A percentile compares a stretch with the other conserved stretches of the same genome.
These are phyloP conservation scores for Kwoniella europaea DNA, from an alignment of 768 basidiomycete genomes.

Conservation along the genomic window DNA sequence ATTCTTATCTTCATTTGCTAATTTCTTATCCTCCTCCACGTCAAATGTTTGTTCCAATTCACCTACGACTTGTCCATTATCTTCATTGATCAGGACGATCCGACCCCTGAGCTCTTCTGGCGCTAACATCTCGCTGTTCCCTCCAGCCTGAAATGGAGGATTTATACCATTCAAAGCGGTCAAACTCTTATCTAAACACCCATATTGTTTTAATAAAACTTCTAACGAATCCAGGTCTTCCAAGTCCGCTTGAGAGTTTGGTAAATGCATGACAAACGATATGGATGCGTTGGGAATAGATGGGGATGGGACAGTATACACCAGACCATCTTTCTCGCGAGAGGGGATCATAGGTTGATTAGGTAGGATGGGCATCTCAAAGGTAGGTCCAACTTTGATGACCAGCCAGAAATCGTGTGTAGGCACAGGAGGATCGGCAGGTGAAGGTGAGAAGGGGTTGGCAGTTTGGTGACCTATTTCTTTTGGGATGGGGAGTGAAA, in stretches of 20 bases:
- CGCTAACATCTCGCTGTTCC: constrained; percentile 3
- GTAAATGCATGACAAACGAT: constrained; percentile 51
- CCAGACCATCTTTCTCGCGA: constrained; percentile 32
- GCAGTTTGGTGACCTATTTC: constrained; percentile 50
- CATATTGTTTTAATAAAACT: constrained; percentile 71
- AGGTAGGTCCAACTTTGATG: constrained; percentile 62
- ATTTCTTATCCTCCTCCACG: constrained; percentile 67
- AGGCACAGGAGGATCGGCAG: constrained; percentile 48
- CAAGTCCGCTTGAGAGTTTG: constrained; percentile 57
- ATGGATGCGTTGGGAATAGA: constrained; percentile 52
- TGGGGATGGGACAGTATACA: constrained; percentile 57
- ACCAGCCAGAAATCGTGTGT: constrained; percentile 72
- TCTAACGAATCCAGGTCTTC: constrained; percentile 67
- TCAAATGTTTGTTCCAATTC: constrained; percentile 67
- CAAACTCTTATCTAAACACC: constrained; percentile 36
- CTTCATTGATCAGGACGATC: constrained; percentile 74
- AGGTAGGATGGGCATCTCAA: constrained; percentile 70
- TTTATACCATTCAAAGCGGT: constrained; percentile 36
- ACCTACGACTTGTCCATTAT: constrained; percentile 73
- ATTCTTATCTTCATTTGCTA: constrained; percentile 58
- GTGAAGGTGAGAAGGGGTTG: constrained; percentile 54
- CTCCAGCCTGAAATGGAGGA: not conserved
- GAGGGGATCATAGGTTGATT: constrained; percentile 62
- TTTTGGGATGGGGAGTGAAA: constrained; percentile 61
- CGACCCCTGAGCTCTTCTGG: constrained; percentile 62